Conservation (phyloP, 768 basidiomycete genomes). For the Pisolithus orientalis region DNA sequence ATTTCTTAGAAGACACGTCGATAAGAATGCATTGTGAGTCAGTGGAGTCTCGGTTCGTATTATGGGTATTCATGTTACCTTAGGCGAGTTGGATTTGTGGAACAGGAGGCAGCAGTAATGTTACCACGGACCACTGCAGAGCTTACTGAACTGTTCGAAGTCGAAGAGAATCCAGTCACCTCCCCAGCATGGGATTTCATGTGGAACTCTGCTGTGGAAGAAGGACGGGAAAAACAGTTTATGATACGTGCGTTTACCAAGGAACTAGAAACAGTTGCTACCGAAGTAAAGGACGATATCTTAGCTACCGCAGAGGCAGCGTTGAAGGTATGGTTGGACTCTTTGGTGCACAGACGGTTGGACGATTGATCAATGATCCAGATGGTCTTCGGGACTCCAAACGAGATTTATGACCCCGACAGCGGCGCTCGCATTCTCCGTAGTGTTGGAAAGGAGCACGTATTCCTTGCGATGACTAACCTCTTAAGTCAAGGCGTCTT, state of each 20-base stretch:
- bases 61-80: constrained; percentile 9
- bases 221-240: constrained; percentile 66
- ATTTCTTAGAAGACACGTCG: constrained; percentile 73
- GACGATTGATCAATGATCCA: constrained; percentile 22
- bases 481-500: constrained; percentile 62
- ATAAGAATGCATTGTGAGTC: constrained; percentile 82
- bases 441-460: constrained; percentile 47
- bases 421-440: constrained; percentile 51
- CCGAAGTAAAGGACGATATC: constrained; percentile 26
- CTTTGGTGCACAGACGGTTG: not conserved
- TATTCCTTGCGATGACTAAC: constrained; percentile 50
- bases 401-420: constrained; percentile 61
- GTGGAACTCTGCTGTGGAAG: constrained; percentile 67
- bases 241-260: constrained; percentile 50
- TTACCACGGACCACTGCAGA: constrained; percentile 41
- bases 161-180: constrained; percentile 38
- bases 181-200: constrained; percentile 64
- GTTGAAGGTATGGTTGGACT: constrained; percentile 48
- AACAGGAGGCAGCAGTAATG: constrained; percentile 31
- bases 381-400: constrained; percentile 75
- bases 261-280: constrained; percentile 27
- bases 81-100: constrained; percentile 60
- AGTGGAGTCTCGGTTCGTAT: not conserved
- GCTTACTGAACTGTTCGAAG: constrained; percentile 41
- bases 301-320: constrained; percentile 58